Evolutionary conservation across 2,329 filamentous ascomycete genomes (phyloP).

Genomic region (Epichloe bromicola): DNA sequence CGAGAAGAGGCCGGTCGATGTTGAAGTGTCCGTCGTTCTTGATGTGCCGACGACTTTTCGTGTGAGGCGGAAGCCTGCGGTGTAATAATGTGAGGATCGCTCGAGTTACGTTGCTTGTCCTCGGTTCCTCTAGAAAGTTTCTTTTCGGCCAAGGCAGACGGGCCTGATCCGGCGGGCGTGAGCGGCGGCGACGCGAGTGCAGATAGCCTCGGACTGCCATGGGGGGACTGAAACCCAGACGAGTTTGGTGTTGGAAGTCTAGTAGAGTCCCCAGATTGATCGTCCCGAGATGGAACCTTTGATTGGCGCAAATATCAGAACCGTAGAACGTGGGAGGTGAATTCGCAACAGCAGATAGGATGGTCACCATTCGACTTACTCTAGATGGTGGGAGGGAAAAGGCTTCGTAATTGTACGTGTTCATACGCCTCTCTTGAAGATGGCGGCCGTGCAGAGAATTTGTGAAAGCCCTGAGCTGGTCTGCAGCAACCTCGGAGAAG

Average conservation of each 20-base stretch:
- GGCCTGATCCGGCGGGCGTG: conserved; percentile 65
- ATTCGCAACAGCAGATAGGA: conserved; percentile 2
- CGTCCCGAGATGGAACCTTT: conserved; percentile 50
- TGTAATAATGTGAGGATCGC: conserved; percentile 42
- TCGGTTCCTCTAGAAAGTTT: conserved; percentile 19
- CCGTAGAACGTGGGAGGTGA: background rate
- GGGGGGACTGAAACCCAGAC: conserved; percentile 49
- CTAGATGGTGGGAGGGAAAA: conserved; percentile 76
- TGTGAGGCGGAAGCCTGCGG: conserved; percentile 52
- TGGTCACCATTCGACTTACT: conserved; percentile 41
- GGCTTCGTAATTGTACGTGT: conserved; percentile 80
- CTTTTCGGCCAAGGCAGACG: conserved; percentile 19
- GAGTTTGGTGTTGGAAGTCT: conserved; percentile 52
- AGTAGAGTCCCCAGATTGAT: conserved; percentile 46
- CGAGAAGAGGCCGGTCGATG: conserved; percentile 32
- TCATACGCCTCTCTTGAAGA: conserved; percentile 71
- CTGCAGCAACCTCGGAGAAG: conserved; percentile 34
- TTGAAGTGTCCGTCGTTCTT: conserved; percentile 25
- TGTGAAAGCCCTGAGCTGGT: conserved; percentile 60
- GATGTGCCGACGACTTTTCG: conserved; percentile 31
- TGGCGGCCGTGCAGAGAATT: conserved; percentile 59
- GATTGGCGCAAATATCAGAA: background rate
- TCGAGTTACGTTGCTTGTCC: conserved; percentile 25
- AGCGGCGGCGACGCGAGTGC: conserved; percentile 79
- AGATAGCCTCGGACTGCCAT: conserved; percentile 51